Evolutionary conservation across 805 yeast genomes (phyloP).

Genomic region (Saccharomycopsis javanensis): DNA sequence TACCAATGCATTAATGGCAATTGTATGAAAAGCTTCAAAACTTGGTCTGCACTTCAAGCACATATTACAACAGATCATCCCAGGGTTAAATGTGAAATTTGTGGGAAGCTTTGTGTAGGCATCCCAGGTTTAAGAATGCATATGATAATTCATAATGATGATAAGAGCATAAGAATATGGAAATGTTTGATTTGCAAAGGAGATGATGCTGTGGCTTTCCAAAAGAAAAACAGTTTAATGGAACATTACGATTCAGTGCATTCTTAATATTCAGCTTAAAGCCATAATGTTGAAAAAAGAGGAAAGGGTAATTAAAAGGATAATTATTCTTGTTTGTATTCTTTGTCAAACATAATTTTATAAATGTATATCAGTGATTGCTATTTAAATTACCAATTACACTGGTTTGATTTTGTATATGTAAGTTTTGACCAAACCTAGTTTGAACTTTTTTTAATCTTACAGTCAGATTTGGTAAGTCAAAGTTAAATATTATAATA

Average conservation of each 20-base stretch:
- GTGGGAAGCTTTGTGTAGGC: conserved; percentile 69
- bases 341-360: too few species aligned
- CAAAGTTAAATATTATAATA: too few species aligned
- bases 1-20: conserved; percentile 55
- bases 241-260: conserved; percentile 48
- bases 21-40: conserved; percentile 50
- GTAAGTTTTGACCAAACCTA: too few species aligned
- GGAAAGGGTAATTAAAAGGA: too few species aligned
- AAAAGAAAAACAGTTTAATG: conserved; percentile 46
- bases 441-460: too few species aligned
- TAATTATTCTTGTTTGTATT: too few species aligned
- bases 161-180: conserved; percentile 49
- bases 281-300: background rate
- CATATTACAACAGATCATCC: conserved; percentile 72
- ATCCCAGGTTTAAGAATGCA: conserved; percentile 61
- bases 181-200: conserved; percentile 46
- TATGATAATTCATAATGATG: conserved; percentile 57
- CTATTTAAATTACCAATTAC: too few species aligned
- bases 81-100: conserved; percentile 48
- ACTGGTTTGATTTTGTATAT: too few species aligned
- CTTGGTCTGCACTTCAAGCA: conserved; percentile 63
- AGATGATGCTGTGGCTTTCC: conserved; percentile 30
- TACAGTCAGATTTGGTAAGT: too few species aligned
- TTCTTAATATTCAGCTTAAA: conserved; percentile 21
- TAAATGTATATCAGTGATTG: too few species aligned